Evolutionary conservation across 306 rosid species (phyloP).

Genomic region (Pyrus communis): DNA sequence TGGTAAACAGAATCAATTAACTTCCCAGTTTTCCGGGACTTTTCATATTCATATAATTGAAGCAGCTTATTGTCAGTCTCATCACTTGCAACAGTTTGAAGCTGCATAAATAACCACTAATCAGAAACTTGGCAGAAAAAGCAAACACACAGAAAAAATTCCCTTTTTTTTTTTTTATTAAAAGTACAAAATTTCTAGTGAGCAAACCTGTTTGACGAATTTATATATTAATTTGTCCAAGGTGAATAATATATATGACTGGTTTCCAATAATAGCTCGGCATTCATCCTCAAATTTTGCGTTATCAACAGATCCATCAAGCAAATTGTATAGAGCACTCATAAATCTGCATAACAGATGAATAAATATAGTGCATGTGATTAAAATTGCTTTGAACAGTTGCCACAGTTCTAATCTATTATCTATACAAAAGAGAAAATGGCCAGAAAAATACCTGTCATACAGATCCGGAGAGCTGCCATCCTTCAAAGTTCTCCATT

Average conservation of each 20-base stretch:
- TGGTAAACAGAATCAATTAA: slow-evolving; percentile 65
- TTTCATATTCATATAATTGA: slow-evolving; percentile 81
- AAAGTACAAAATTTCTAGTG: slow-evolving; percentile 1
- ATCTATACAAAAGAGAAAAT: not conserved
- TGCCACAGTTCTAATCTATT: slow-evolving; percentile 1
- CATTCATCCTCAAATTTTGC: slow-evolving; percentile 97
- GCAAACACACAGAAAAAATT: not conserved
- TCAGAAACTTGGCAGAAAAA: slow-evolving; percentile 22
- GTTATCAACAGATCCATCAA: slow-evolving; percentile 87
- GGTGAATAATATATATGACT: slow-evolving; percentile 85
- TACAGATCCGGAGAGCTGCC: slow-evolving; percentile 54
- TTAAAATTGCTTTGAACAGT: not conserved
- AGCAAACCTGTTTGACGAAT: slow-evolving; percentile 77
- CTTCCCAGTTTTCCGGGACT: slow-evolving; percentile 68
- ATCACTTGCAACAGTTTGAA: slow-evolving; percentile 76
- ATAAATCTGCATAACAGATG: slow-evolving; percentile 48
- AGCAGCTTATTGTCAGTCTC: slow-evolving; percentile 81
- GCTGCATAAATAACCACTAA: slow-evolving; percentile 45
- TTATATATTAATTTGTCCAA: slow-evolving; percentile 90
- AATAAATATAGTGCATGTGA: not conserved
- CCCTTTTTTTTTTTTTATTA: too few species aligned
- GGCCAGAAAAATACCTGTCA: slow-evolving; percentile 44
- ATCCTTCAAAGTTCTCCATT: slow-evolving; percentile 60
- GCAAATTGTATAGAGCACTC: slow-evolving; percentile 74
- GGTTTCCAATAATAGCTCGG: slow-evolving; percentile 85